These are phyloP conservation scores for Apiospora aurea DNA, from an alignment of 2,329 filamentous ascomycete genomes.

Conservation along the genomic window DNA sequence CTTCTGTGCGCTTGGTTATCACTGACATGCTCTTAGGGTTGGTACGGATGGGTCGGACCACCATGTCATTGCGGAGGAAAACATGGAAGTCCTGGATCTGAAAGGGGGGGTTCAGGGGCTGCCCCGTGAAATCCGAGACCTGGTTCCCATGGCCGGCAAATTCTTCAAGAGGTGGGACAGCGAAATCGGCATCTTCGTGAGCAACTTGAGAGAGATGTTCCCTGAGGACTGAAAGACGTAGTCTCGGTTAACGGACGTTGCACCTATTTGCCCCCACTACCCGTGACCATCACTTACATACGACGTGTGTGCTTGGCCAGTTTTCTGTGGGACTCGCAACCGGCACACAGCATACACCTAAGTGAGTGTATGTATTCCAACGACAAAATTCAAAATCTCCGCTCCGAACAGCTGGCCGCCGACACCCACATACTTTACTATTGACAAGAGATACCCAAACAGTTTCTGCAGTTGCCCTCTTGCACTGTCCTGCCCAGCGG, in stretches of 20 bases:
- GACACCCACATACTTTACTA: not conserved
- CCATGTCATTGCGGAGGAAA: constrained; percentile 80
- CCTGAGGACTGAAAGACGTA: constrained; percentile 74
- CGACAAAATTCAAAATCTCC: not conserved
- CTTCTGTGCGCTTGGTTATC: constrained; percentile 9
- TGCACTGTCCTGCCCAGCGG: not conserved
- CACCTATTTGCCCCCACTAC: not conserved
- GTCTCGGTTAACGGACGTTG: not conserved
- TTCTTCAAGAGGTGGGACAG: constrained; percentile 89
- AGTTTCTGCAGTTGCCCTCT: not conserved
- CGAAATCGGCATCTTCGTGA: constrained; percentile 73
- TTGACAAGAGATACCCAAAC: not conserved
- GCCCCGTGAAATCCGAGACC: constrained; percentile 46
- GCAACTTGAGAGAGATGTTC: constrained; percentile 81
- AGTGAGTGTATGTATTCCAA: not conserved
- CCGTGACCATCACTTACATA: not conserved
- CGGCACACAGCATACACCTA: not conserved
- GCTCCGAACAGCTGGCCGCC: not conserved
- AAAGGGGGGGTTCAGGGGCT: constrained; percentile 35
- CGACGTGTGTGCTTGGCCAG: not conserved
- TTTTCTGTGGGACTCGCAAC: not conserved
- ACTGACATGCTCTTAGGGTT: constrained; percentile 35
- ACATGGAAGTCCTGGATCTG: constrained; percentile 68
- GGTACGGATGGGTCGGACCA: constrained; percentile 68
- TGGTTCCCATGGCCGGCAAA: constrained; percentile 77